Conservation (phyloP, 73 alveolate species). For the Durusdinium trenchii region DNA sequence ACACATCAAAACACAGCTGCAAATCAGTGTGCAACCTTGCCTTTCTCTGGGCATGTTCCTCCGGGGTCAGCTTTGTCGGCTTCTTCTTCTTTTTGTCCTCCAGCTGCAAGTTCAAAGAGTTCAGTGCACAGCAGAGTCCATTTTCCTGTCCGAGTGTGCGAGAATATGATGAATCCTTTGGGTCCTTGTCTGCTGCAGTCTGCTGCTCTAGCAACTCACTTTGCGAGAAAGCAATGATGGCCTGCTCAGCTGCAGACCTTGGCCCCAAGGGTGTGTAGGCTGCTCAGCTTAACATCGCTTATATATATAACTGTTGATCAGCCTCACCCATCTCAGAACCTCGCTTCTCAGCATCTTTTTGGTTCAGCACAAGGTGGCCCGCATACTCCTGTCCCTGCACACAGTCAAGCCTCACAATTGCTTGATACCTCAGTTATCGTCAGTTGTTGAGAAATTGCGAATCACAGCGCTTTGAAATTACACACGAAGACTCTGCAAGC, state of each 20-base stretch:
- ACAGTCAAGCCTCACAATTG: slow-evolving; percentile 72
- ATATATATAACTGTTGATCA: no score
- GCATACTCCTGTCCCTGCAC: slow-evolving; percentile 85
- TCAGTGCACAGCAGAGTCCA: not conserved
- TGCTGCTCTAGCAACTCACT: slow-evolving; percentile 37
- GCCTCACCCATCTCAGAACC: not conserved
- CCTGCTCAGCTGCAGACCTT: slow-evolving; percentile 87
- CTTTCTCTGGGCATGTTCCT: slow-evolving; percentile 68
- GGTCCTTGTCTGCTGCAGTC: slow-evolving; percentile 36
- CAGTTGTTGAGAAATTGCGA: not conserved
- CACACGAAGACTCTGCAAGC: not conserved
- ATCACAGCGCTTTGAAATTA: not conserved
- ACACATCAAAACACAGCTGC: not conserved
- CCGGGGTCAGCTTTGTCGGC: slow-evolving; percentile 43
- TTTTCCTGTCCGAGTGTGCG: not conserved
- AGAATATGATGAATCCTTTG: not conserved
- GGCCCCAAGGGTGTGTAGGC: not conserved
- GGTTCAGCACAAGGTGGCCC: slow-evolving; percentile 56
- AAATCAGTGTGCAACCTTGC: not conserved
- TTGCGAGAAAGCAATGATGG: slow-evolving; percentile 60
- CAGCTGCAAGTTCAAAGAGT: not conserved
- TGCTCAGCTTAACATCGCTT: no score
- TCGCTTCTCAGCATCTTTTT: slow-evolving; percentile 65
- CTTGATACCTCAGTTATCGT: slow-evolving; percentile 61
- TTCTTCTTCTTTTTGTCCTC: slow-evolving; percentile 59